A percentile compares a stretch with the other conserved stretches of the same genome.
Evolutionary conservation across 306 rosid species (phyloP).

Genomic region (Amphicarpaea edgeworthii): DNA sequence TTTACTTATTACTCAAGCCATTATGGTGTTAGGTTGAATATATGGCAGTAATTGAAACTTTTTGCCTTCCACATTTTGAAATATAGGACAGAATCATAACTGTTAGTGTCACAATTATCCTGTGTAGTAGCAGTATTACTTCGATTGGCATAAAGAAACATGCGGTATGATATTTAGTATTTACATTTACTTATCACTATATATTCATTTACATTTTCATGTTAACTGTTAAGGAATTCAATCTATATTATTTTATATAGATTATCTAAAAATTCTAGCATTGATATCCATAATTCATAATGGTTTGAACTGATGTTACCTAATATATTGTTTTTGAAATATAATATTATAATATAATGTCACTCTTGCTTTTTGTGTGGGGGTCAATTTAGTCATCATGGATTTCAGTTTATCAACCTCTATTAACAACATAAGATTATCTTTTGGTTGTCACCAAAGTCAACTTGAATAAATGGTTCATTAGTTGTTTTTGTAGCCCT

Average conservation of each 20-base stretch:
- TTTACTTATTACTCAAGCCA: too few species aligned
- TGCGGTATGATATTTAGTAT: constrained; percentile 5
- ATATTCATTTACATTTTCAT: too few species aligned
- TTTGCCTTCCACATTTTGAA: not conserved
- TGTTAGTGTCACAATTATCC: too few species aligned
- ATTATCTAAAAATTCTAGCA: constrained; percentile 2
- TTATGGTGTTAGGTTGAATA: too few species aligned
- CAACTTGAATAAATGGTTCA: constrained; percentile 12
- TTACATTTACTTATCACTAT: not conserved
- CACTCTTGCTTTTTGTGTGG: constrained; percentile 23
- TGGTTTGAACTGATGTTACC: not conserved
- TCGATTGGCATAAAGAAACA: too few species aligned
- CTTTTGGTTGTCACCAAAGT: constrained; percentile 1
- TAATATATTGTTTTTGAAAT: constrained; percentile 8
- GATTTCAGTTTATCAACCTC: constrained; percentile 9
- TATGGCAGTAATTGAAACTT: not conserved
- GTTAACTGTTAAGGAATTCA: constrained; percentile 22
- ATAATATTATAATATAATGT: not conserved
- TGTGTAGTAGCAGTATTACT: too few species aligned
- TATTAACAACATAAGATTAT: not conserved
- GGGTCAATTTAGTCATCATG: not conserved
- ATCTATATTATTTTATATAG: not conserved
- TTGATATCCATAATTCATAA: not conserved
- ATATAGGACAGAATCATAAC: not conserved
- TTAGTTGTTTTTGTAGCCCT: not conserved